Evolutionary conservation across 163 green algal genomes (phyloP).

Genomic region (Trebouxiophyceae sp.): DNA sequence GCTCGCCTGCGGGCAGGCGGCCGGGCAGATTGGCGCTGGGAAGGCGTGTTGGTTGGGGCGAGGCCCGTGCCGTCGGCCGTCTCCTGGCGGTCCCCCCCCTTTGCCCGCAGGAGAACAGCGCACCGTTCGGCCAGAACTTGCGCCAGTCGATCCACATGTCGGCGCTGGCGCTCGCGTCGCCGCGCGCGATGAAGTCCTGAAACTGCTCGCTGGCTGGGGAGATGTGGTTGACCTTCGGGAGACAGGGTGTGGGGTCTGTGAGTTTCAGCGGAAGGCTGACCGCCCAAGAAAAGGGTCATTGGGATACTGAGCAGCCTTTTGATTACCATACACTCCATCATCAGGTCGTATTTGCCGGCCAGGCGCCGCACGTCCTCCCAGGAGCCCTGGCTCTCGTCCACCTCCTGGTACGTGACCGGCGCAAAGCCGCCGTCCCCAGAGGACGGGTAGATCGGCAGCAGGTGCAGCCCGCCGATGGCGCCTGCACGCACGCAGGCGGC

Average conservation of each 20-base stretch:
- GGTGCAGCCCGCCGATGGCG: conserved; percentile 31
- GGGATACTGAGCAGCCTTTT: no score
- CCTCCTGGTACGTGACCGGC: conserved; percentile 32
- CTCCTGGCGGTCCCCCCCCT: neutral
- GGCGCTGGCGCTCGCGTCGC: conserved; percentile 15
- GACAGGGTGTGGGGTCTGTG: no score
- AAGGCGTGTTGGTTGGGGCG: no score
- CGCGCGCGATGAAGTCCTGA: conserved; percentile 32
- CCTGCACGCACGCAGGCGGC: conserved; percentile 17
- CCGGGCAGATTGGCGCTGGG: neutral
- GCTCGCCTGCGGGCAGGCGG: neutral
- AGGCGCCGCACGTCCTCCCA: conserved; percentile 12
- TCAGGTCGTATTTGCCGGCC: conserved; percentile 21
- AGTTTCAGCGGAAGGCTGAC: no score
- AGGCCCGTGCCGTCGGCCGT: no score
- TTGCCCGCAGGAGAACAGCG: neutral
- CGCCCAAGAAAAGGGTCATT: no score
- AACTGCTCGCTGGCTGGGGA: conserved; percentile 31
- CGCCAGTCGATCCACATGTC: conserved; percentile 30
- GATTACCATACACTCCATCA: conserved; percentile 46
- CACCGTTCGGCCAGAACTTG: conserved; percentile 19
- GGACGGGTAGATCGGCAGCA: conserved; percentile 42
- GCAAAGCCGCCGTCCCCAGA: conserved; percentile 45
- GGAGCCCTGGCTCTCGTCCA: conserved; percentile 25
- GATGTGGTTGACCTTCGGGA: conserved; percentile 50